A percentile compares a stretch with the other conserved stretches of the same genome.
Evolutionary conservation across 2,329 filamentous ascomycete genomes (phyloP).

Genomic region (Neospermospora avenae): DNA sequence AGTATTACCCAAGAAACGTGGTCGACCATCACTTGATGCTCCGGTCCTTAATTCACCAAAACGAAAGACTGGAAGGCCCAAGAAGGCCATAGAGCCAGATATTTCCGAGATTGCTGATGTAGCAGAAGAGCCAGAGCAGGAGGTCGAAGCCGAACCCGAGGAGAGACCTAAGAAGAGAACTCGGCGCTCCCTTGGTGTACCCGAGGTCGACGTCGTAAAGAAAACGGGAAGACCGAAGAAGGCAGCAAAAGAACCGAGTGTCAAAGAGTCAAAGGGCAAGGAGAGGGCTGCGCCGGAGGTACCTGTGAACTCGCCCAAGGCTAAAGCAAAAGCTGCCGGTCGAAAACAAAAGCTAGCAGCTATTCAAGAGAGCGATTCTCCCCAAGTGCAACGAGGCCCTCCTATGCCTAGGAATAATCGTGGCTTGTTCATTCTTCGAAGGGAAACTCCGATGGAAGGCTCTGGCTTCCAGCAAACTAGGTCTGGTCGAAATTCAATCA

Average conservation of each 20-base stretch:
- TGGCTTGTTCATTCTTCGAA: constrained; percentile 48
- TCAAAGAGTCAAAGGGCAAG: constrained; percentile 18
- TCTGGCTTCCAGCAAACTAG: constrained; percentile 54
- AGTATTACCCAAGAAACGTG: neutral
- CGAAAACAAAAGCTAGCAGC: constrained; percentile 23
- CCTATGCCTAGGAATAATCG: constrained; percentile 43
- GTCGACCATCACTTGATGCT: constrained; percentile 7
- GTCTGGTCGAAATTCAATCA: constrained; percentile 74
- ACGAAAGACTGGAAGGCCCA: constrained; percentile 10
- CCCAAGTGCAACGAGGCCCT: constrained; percentile 32
- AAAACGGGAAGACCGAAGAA: constrained; percentile 10
- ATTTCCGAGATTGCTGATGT: constrained; percentile 7
- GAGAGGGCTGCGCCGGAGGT: neutral
- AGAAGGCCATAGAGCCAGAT: constrained; percentile 16
- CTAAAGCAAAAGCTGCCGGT: constrained; percentile 17
- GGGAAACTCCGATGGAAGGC: constrained; percentile 42
- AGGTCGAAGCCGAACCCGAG: constrained; percentile 6
- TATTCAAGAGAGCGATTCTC: constrained; percentile 28
- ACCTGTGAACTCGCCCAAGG: neutral
- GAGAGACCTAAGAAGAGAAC: constrained; percentile 22
- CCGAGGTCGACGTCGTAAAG: constrained; percentile 4
- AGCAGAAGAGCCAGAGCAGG: constrained; percentile 4
- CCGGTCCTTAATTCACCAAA: constrained; percentile 8
- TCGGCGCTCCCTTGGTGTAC: constrained; percentile 18
- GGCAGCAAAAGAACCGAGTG: constrained; percentile 10